Evolutionary conservation across 805 yeast species (phyloP), one percentile per base, ranked within the genome.

Genomic region (Wickerhamomyces sydowiorum): DNA sequence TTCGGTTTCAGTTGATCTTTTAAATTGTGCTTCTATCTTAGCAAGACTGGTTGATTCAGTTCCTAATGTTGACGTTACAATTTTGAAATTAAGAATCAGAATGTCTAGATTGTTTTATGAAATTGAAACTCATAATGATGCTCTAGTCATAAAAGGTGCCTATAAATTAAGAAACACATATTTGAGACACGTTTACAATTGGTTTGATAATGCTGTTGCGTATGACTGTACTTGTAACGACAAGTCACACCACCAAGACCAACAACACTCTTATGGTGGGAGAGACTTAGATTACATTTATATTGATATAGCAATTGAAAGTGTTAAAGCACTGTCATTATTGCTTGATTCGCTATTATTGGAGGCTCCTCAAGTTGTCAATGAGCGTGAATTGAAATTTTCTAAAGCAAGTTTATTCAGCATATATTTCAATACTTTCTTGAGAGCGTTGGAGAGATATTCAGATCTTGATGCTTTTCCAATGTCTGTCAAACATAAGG

Each of bases 391-490:
- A 49, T 52, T 76, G 27, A 66, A 65, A 32, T 73, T 76, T 47
- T 73, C 78, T 27, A 76, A 74, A 51, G 76, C 76, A 24, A 75
- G 82, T 36, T 70, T 78, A 10, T 85, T 86, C 59, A 80, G 83
- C 5, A 80, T 80, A 46, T 83, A 81, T 52, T 85, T 83, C 60
- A 80, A 80, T 71, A 54, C 82, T 62, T 54, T 85, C 14, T 39
- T 69, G 39, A 66, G 66, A 44, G 73, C 73, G 4, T 49, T 70
- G 21, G 72, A 67, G 41, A 66, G 60, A 46, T 65, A 61, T 40
- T 57, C 65, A 33, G 59, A 62, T 37, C 39, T 52, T 13, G 67
- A 66, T 4, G 55, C 49, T 7, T 66, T 57, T 42, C 65, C 72
- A 1, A 56, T 64, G 3, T 60, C 70, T 1, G 48, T 67, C 33